phyloP scores from a whole-genome alignment of 441 rosid species.

The Eutrema salsugineum region DNA sequence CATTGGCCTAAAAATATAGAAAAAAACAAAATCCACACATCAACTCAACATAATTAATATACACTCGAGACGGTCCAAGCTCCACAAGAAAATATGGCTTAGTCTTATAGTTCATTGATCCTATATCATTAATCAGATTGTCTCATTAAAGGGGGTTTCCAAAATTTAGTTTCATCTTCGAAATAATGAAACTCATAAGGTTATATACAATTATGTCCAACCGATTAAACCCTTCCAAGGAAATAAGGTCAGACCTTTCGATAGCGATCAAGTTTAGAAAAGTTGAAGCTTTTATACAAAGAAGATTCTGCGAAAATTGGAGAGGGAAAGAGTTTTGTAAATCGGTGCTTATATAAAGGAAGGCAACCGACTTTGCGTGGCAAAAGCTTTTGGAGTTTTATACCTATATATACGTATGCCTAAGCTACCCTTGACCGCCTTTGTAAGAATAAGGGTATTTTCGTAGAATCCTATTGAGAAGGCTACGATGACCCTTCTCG shows the following conservation, averaged over 20 bases:
- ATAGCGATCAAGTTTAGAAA: not conserved
- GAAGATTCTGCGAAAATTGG: not conserved
- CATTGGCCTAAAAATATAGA: constrained; percentile 32
- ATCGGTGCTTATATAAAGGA: constrained; percentile 24
- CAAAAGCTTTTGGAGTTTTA: not conserved
- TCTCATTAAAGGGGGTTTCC: not conserved
- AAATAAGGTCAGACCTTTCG: constrained; percentile 3
- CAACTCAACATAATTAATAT: not conserved
- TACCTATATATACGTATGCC: not conserved
- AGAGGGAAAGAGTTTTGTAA: constrained; percentile 30
- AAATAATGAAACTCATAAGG: not conserved
- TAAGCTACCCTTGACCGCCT: constrained; percentile 5
- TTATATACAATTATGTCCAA: too few relatives aligned
- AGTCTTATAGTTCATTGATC: not conserved
- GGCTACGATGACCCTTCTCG: not conserved
- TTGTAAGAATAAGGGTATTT: not conserved
- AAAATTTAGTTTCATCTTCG: not conserved
- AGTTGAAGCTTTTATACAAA: constrained; percentile 11
- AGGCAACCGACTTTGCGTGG: constrained; percentile 5
- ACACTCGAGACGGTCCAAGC: not conserved
- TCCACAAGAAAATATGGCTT: not conserved
- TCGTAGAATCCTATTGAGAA: fast-evolving
- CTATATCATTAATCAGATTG: not conserved
- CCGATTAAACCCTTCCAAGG: too few relatives aligned
- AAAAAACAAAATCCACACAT: not conserved